Evolutionary conservation across 2,329 filamentous ascomycete genomes (phyloP).

Genomic region (Dothideomycetidae sp.): DNA sequence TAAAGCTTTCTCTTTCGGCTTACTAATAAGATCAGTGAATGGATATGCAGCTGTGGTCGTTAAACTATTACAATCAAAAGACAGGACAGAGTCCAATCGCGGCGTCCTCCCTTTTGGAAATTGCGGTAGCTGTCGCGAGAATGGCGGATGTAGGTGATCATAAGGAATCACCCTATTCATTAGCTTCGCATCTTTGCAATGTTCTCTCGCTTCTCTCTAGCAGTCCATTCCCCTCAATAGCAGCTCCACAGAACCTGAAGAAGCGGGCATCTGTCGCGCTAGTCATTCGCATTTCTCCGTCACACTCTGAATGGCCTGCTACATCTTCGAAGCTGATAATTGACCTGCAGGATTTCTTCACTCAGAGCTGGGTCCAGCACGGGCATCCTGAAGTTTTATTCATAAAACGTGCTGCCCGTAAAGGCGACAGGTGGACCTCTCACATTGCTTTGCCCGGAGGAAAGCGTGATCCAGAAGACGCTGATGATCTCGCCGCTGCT

Average conservation of each 20-base stretch:
- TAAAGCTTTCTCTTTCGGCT: too few species aligned
- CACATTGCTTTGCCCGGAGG: slow-evolving; percentile 57
- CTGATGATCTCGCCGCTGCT: slow-evolving; percentile 46
- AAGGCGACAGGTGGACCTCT: slow-evolving; percentile 54
- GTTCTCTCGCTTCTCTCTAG: slow-evolving; percentile 30
- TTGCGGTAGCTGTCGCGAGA: too few species aligned
- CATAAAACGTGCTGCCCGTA: slow-evolving; percentile 52
- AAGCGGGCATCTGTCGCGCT: slow-evolving; percentile 53
- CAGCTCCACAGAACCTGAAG: slow-evolving; percentile 35
- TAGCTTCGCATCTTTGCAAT: slow-evolving; percentile 27
- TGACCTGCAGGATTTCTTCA: slow-evolving; percentile 43
- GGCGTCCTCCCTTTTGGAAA: too few species aligned
- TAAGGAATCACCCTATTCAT: slow-evolving; percentile 10
- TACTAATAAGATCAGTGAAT: too few species aligned
- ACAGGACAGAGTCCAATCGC: too few species aligned
- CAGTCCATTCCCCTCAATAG: slow-evolving; percentile 35
- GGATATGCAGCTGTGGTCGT: too few species aligned
- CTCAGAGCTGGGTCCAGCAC: slow-evolving; percentile 49
- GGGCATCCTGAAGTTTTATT: slow-evolving; percentile 56
- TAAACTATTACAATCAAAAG: too few species aligned
- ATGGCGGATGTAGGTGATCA: too few species aligned
- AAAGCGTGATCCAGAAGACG: slow-evolving; percentile 50
- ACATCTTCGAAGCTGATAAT: slow-evolving; percentile 13
- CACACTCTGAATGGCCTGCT: slow-evolving; percentile 39
- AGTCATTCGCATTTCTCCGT: slow-evolving; percentile 47